Evolutionary conservation across 352 stramenopile genomes (phyloP), one percentile per base, ranked within the genome.

Genomic region (Phytophthora rubi): DNA sequence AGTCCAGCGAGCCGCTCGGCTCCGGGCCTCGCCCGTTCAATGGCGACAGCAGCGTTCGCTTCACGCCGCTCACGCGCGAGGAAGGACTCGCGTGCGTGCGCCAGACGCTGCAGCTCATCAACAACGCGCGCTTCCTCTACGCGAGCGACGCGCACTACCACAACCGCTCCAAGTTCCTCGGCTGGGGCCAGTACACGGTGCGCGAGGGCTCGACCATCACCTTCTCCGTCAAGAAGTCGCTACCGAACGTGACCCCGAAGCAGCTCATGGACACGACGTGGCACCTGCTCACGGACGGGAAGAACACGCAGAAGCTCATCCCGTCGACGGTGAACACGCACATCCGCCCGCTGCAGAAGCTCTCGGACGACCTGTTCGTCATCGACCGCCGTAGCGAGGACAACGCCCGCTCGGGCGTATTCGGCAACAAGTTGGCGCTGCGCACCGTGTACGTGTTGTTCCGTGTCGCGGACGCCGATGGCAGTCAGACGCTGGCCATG

Each of bases 391-490:
- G 79, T 60, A 88, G 72, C 12, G 70, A 75, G 28, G 73, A 82
- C 58, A 74, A 21, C 6, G 61, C 59, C 2, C 63, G 61, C 39
- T 37, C 59, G 10, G 71, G 79, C 7, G 35, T 81, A 2, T 32
- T 58, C 4, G 54, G 62, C 44, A 65, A 71, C 26, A 75, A 67
- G n/a, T 64, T 74, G 3, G 71, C 75, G 8, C 71, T 91, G 49
- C 77, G 83, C 12, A 91, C 83, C 9, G 71, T 85, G 39, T 79
- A 88, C 65, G 62, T 88, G 52, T 53, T 87, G 15, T 76, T 84
- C 54, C 70, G 80, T 1, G 58, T 64, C 2, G 61, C 45, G 15
- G 65, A 81, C 13, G 58, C 57, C 7, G 65, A 81, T 58, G 70
- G 60, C 33, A 63, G 52, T 13, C 75, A 81, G 53, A 59, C 78